phyloP scores from a whole-genome alignment of 345 rosid genomes.

The Toxicodendron radicans region DNA sequence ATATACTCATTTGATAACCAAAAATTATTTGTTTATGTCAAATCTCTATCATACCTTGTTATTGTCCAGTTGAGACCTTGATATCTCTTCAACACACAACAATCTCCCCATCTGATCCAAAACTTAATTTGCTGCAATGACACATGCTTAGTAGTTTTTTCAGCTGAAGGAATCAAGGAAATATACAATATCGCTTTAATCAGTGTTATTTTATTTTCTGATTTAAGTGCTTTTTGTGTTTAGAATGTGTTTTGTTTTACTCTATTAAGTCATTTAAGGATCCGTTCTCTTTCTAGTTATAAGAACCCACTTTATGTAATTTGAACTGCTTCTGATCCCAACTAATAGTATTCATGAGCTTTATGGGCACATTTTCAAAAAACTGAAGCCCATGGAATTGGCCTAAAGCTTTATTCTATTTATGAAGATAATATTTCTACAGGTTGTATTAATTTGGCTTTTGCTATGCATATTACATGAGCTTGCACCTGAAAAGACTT shows the following conservation, averaged over 20 bases:
- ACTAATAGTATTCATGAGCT: background rate
- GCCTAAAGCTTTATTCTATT: background rate
- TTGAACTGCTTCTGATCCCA: background rate
- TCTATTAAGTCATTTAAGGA: too few species aligned
- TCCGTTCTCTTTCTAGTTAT: too few species aligned
- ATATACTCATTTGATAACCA: background rate
- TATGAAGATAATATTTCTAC: background rate
- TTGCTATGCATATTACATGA: background rate
- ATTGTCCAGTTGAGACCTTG: background rate
- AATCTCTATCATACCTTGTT: background rate
- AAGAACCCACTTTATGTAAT: too few species aligned
- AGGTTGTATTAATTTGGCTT: background rate
- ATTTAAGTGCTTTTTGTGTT: background rate
- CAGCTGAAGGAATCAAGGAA: background rate
- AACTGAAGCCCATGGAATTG: background rate
- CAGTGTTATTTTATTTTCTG: background rate
- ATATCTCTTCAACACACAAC: background rate
- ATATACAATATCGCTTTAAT: background rate
- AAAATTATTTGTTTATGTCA: background rate
- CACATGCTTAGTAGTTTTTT: background rate
- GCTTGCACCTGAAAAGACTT: too few species aligned
- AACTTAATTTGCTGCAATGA: background rate
- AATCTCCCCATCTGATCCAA: background rate
- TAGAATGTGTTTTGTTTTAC: background rate
- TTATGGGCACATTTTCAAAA: too few species aligned